A percentile compares a stretch with the other conserved stretches of the same genome.
Conservation (phyloP, 163 green algal species). For the Chlamydomonas reinhardtii region DNA sequence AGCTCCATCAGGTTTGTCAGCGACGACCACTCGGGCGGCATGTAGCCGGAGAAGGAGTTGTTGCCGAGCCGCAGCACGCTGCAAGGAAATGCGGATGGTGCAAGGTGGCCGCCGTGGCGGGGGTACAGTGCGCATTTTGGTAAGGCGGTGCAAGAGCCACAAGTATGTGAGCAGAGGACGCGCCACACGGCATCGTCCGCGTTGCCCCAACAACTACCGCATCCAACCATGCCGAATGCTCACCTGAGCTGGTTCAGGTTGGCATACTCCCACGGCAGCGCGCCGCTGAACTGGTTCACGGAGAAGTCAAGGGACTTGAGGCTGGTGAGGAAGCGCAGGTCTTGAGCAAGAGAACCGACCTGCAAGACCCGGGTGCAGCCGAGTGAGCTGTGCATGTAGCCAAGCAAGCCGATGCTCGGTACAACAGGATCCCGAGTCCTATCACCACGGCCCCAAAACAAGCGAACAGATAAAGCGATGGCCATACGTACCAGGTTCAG, state of each 20-base stretch:
- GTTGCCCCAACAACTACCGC: no score
- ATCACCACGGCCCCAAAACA: no score
- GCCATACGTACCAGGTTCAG: not conserved
- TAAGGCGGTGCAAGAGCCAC: no score
- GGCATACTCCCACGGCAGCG: not conserved
- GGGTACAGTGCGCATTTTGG: no score
- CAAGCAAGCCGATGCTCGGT: no score
- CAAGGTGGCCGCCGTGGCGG: no score
- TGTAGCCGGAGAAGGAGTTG: slow-evolving; percentile 13
- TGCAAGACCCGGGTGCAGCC: not conserved
- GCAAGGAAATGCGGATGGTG: not conserved
- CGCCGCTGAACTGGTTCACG: not conserved
- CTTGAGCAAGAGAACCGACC: not conserved
- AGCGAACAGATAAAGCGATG: not conserved
- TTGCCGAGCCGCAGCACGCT: slow-evolving; percentile 5
- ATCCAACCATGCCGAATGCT: not conserved
- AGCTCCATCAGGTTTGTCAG: not conserved
- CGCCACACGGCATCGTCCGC: no score
- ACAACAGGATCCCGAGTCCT: no score
- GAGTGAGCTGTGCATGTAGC: no score
- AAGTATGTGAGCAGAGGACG: no score
- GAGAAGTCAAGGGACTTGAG: not conserved
- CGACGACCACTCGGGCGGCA: not conserved
- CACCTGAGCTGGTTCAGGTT: not conserved
- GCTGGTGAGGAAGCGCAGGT: slow-evolving; percentile 11